Evolutionary conservation across 768 basidiomycete species (phyloP).

Genomic region (Boletus eberwhitei): DNA sequence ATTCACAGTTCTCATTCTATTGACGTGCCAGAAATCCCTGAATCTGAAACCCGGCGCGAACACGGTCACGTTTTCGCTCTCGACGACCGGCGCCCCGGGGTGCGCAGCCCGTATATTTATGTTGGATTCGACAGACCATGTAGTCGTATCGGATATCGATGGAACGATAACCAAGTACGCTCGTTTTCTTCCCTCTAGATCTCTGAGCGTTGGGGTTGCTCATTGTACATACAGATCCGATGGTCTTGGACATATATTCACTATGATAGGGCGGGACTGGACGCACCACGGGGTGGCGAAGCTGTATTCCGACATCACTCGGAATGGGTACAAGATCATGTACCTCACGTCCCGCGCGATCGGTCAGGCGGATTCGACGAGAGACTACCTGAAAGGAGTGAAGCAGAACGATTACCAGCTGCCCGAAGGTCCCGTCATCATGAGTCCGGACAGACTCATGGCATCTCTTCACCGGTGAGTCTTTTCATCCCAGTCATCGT

Average conservation of each 20-base stretch:
- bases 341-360: slow-evolving; percentile 97
- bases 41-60: slow-evolving; percentile 86
- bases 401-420: slow-evolving; percentile 94
- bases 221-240: slow-evolving; percentile 62
- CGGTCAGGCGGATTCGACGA: slow-evolving; percentile 94
- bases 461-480: slow-evolving; percentile 88
- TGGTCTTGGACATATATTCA: slow-evolving; percentile 93
- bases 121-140: slow-evolving; percentile 87
- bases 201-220: background rate
- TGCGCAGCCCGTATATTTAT: slow-evolving; percentile 93
- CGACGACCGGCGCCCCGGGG: slow-evolving; percentile 73
- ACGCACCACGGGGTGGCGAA: slow-evolving; percentile 97
- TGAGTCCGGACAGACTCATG: slow-evolving; percentile 96
- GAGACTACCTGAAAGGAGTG: slow-evolving; percentile 91
- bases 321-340: slow-evolving; percentile 97
- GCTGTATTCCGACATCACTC: slow-evolving; percentile 90
- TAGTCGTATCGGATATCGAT: slow-evolving; percentile 97
- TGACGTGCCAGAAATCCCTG: slow-evolving; percentile 64
- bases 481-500: background rate
- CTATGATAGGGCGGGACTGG: slow-evolving; percentile 98
- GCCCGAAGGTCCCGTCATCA: slow-evolving; percentile 98
- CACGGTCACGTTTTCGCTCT: slow-evolving; percentile 89
- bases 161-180: slow-evolving; percentile 96
- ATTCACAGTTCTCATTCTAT: background rate
- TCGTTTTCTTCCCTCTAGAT: slow-evolving; percentile 13